Conservation (phyloP, 257 asterid genomes). For the Thymus quinquecostatus region DNA sequence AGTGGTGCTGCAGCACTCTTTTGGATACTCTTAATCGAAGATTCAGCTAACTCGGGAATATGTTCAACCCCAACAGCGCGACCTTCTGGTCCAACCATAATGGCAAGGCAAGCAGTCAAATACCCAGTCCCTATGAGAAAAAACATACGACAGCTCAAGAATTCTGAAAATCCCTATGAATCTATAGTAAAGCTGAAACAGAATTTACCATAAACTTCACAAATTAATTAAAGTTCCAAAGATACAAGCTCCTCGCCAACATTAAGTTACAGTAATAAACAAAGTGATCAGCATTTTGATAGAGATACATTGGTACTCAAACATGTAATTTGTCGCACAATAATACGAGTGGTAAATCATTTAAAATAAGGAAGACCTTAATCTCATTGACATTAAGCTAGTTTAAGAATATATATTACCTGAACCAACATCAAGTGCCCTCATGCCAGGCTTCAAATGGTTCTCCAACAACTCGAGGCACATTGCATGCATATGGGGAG, state of each 20-base stretch:
- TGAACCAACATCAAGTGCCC: constrained; percentile 87
- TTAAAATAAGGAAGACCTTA: not conserved
- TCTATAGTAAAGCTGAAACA: not conserved
- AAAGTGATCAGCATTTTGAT: not conserved
- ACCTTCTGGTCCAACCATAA: constrained; percentile 95
- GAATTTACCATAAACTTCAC: not conserved
- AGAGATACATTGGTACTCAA: not conserved
- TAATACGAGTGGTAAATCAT: not conserved
- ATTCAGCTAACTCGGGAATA: constrained; percentile 80
- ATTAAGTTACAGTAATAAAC: not conserved
- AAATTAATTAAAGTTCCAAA: not conserved
- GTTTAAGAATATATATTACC: constrained; percentile 46
- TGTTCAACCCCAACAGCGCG: constrained; percentile 90
- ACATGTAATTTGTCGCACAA: constrained; percentile 6
- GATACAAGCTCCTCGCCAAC: not conserved
- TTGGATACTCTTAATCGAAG: constrained; percentile 63
- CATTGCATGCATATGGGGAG: constrained; percentile 98
- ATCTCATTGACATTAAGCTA: not conserved
- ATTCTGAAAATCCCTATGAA: constrained; percentile 2
- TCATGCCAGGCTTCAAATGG: constrained; percentile 93
- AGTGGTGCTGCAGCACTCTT: constrained; percentile 82
- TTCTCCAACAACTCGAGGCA: constrained; percentile 87
- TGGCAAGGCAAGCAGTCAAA: constrained; percentile 92
- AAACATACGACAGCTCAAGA: constrained; percentile 13
- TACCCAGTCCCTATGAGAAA: constrained; percentile 80